Evolutionary conservation across 768 basidiomycete genomes (phyloP), one percentile per base, ranked within the genome.

Genomic region (Chlorophyllum brunneum): DNA sequence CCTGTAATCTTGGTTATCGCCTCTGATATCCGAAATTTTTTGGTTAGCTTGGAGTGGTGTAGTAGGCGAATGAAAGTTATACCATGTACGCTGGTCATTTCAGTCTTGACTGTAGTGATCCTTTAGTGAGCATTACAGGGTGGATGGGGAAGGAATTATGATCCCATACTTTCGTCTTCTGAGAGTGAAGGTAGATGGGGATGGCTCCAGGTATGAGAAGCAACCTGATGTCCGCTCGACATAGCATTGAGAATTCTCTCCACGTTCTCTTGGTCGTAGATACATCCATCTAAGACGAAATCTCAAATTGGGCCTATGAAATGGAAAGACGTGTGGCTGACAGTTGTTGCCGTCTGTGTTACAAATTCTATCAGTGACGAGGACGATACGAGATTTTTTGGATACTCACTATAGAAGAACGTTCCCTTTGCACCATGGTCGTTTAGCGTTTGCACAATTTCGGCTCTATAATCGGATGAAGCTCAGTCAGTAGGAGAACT

Each of bases 161-260:
- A 42, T 24, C 23, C 55, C 63, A 7, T 52, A 68, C 68, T 57
- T 54, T 65, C 56, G 39, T 65, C 64, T 51, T 56, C 54, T 11
- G 58, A 60, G n/a, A 69, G 60, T 1, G 56, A 63, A 8, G 63
- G 64, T 9, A 74, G 57, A 29, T 70, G 61, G 39, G 60, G 58
- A 55, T 70, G 70, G 10, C 59, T 55, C 68, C 71, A 71, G 0
- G 67, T 67, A 36, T 71, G 69, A n/a, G 66, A 67, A 1, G 61
- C 67, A 5, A 72, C 57, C 48, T 71, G 70, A 48, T 68, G 65
- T 2, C 69, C 68, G 24, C 64, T 54, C 33, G 61, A 56, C 24
- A 62, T 65, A 8, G 59, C 66, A 24, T 64, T 67, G 49, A 63
- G 60, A 48, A 69, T 61, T 18, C 65, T 62, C 33, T 63, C 45